Base-by-base conservation (phyloP, 2,329 filamentous ascomycete species). In the Tricladium varicosporioides region DNA sequence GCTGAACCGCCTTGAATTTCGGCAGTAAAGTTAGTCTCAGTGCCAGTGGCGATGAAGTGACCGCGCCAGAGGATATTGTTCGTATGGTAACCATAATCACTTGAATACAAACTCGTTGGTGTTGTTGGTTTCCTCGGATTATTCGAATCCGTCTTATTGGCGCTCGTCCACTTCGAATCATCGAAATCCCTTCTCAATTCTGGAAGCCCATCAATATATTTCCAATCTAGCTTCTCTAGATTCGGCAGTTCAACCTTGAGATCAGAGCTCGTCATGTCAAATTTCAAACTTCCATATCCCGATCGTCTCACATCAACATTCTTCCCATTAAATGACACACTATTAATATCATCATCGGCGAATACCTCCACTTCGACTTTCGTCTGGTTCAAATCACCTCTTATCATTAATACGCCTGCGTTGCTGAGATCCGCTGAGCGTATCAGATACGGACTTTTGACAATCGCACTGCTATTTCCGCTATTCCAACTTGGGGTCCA, bases 21-120 rank as follows among this genome's bases (percentile, higher is more conserved):
- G 13, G 88, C 68, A 60, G 72, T 79, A 47, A 91, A 73, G 0
- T 71, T 73, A 0, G 74, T 74, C 58, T 89, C 86, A 1, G 75
- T 70, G n/a, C 85, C 86, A 1, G 75, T 79, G 5, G 87, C 81
- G 1, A 75, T 79, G 68, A 92, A 91, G 61, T 84, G 78, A 0
- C 87, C 88, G 1, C 87, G 82, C 74, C 82, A 91, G 46, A 92
- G 63, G 0, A 91, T 76, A 1, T 80, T 82, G 5, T 88, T 87
- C 0, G 83, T 80, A 67, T 89, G 78, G 71, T 83, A 92, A 19
- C 87, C 87, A 65, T 92, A 91, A 70, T 92, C 88, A 13, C 82
- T 82, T 0, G 79, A 79, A 65, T 88, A 89, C 0, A 92, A 85
- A 84, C 15, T 91, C 60, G 67, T 84, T 84, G 1, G 75, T 76